Conservation (phyloP, 352 stramenopile species). For the Globisporangium yorkense region DNA sequence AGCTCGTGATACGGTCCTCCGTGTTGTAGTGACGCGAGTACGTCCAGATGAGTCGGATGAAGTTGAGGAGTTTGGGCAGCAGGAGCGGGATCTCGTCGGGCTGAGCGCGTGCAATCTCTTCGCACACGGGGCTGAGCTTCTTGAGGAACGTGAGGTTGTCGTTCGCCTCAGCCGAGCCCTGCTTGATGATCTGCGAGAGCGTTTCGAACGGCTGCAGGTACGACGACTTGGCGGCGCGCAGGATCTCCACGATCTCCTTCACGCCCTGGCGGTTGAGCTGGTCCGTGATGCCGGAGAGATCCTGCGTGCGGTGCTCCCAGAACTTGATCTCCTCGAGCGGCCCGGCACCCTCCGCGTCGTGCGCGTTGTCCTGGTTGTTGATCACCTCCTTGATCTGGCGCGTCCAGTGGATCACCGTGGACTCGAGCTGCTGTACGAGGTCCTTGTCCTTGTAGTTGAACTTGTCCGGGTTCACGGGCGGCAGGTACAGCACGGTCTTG, state of each 20-base stretch:
- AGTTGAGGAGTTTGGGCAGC: conserved; percentile 89
- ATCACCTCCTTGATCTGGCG: conserved; percentile 96
- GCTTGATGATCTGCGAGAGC: conserved; percentile 90
- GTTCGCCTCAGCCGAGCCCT: conserved; percentile 88
- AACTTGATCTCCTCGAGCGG: conserved; percentile 96
- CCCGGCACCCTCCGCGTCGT: conserved; percentile 87
- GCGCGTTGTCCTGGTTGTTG: conserved; percentile 92
- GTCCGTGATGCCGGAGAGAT: conserved; percentile 91
- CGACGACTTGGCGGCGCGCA: conserved; percentile 87
- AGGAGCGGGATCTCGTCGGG: conserved; percentile 88
- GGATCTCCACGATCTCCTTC: conserved; percentile 86
- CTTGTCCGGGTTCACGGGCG: conserved; percentile 72
- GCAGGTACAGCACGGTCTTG: conserved; percentile 93
- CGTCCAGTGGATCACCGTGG: conserved; percentile 96
- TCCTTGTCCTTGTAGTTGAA: conserved; percentile 92
- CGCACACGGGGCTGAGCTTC: conserved; percentile 87
- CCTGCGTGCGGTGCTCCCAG: conserved; percentile 89
- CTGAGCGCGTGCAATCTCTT: conserved; percentile 80
- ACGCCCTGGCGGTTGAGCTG: conserved; percentile 90
- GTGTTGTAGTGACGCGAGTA: conserved; percentile 94
- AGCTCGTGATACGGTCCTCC: conserved; percentile 88
- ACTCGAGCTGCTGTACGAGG: conserved; percentile 94
- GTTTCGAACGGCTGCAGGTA: conserved; percentile 92
- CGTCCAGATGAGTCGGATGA: conserved; percentile 93
- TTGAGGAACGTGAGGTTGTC: conserved; percentile 95